phyloP scores from a whole-genome alignment of 805 yeast genomes.

The Cyberlindnera maclurae region DNA sequence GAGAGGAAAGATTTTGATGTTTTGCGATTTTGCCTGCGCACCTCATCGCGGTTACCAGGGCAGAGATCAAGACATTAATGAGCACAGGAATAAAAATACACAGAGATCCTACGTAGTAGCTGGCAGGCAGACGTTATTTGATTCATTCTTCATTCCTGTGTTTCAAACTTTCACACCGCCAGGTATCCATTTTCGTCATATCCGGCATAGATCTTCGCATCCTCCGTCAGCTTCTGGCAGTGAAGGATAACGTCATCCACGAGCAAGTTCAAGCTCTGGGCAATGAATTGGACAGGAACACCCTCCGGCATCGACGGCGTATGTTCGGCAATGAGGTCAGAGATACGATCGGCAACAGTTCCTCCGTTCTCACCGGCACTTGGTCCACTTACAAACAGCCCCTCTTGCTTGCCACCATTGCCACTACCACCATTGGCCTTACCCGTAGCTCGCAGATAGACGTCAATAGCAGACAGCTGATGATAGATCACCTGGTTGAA shows the following conservation, averaged over 20 bases:
- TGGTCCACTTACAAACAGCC: constrained; percentile 39
- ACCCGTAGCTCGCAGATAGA: constrained; percentile 52
- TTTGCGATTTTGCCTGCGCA: no score
- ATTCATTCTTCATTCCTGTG: no score
- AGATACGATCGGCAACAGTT: constrained; percentile 36
- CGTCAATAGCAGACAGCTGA: constrained; percentile 53
- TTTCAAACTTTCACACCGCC: constrained; percentile 42
- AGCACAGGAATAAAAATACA: no score
- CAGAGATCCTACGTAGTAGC: no score
- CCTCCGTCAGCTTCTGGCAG: constrained; percentile 53
- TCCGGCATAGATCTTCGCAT: constrained; percentile 63
- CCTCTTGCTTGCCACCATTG: constrained; percentile 2
- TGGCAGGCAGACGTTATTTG: no score
- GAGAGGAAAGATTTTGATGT: no score
- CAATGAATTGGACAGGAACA: constrained; percentile 58
- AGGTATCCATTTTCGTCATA: constrained; percentile 58
- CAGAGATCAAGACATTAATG: no score
- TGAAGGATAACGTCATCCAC: constrained; percentile 41
- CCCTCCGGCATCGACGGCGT: constrained; percentile 63
- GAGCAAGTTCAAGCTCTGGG: constrained; percentile 46
- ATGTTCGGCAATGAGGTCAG: constrained; percentile 41
- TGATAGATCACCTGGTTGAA: constrained; percentile 67
- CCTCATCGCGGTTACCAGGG: no score
- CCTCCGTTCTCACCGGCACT: constrained; percentile 24
- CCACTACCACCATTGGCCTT: constrained; percentile 15